Base-by-base conservation (phyloP, 2,329 filamentous ascomycete genomes). In the Xylaria sp. region DNA sequence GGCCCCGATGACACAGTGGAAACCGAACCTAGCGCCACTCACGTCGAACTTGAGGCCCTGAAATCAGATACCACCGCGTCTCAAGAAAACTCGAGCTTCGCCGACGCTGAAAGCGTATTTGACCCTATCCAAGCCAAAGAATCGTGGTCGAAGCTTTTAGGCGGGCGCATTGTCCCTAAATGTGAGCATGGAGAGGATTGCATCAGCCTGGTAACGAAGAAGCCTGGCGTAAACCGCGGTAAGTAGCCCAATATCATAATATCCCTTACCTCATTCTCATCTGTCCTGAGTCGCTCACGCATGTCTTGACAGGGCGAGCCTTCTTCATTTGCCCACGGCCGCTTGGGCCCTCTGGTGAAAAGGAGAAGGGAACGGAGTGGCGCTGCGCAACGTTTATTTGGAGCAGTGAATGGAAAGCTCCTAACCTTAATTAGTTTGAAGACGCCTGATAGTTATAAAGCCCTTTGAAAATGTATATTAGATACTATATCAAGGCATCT, bases 121-220 rank as follows among this genome's bases (percentile, higher is more conserved):
- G 92, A 94, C 74, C 90, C 91, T 0, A 89, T 94, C 59, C 85
- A 88, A 70, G 87, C 88, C 55, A 95, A 93, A 78, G 91, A 96
- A 76, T 91, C 91, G 25, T 98, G 96, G 96, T 90, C 89, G 4
- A 94, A 91, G 78, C 85, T 98, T 15, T 90, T 98, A 70, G 88
- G 90, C 18, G 94, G 91, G 79, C 90, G 92, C 66, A 82, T 88
- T 1, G 85, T 89, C 0, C 96, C 96, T 0, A 88, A 87, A 66
- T 99, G 96, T 78, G 94, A 98, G 57, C 96, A 99, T 77, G 85
- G 89, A 63, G 94, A 98, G 75, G 92, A 93, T 2, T 98, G 96
- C 80, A 92, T 94, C 72, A 93, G 87, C 72, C 83, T 95, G 61
- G 87, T 90, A 20, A 97, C 94, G 0, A 98, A 95, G 83, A 98